Conservation (phyloP, 2,329 filamentous ascomycete species). For the Fusarium chaquense region DNA sequence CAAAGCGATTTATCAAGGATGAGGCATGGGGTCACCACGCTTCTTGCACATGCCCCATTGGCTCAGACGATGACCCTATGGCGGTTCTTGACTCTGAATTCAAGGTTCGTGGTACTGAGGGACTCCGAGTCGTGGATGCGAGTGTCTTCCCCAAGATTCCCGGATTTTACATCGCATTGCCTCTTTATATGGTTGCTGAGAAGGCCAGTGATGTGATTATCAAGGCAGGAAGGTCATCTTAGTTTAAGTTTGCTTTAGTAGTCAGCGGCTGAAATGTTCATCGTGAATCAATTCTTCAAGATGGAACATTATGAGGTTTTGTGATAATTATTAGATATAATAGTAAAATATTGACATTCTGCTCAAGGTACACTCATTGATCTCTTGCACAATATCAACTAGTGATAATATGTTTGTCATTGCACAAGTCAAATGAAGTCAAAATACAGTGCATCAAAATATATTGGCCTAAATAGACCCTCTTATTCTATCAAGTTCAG, state of each 20-base stretch:
- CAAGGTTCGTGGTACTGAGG: constrained; percentile 65
- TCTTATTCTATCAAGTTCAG: background rate
- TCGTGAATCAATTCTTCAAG: background rate
- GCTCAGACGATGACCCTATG: constrained; percentile 48
- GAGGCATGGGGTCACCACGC: constrained; percentile 53
- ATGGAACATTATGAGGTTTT: background rate
- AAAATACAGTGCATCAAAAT: too few species aligned
- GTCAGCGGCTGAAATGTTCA: too few species aligned
- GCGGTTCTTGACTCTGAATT: constrained; percentile 65
- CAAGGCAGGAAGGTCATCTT: constrained; percentile 26
- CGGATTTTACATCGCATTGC: constrained; percentile 37
- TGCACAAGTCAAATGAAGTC: too few species aligned
- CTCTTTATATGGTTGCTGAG: constrained; percentile 61
- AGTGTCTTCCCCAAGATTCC: constrained; percentile 59
- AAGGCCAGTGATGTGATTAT: constrained; percentile 62
- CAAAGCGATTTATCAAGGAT: constrained; percentile 46
- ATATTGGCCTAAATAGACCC: background rate
- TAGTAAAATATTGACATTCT: background rate
- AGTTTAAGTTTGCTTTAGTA: background rate
- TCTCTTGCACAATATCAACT: too few species aligned
- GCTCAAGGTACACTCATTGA: background rate
- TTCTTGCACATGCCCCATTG: constrained; percentile 50
- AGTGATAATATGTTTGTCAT: too few species aligned
- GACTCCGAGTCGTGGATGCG: constrained; percentile 72
- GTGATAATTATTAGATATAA: background rate